Base-by-base conservation (phyloP, 129 eudicot genomes). In the Pseudognaphalium luteoalbum region DNA sequence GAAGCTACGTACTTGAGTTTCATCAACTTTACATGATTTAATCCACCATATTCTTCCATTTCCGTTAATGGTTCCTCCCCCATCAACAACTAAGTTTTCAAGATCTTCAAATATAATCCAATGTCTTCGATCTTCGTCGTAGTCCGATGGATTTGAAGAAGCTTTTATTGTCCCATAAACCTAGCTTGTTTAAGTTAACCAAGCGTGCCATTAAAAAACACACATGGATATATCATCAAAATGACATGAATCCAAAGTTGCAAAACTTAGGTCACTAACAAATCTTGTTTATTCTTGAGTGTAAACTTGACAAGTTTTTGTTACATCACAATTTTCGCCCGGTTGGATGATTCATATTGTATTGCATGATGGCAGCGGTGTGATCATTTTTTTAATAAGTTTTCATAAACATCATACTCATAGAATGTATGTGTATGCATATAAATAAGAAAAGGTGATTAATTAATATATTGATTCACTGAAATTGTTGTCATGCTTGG, bases 1-100 rank as follows among this genome's bases (percentile, higher is more conserved):
- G 39, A 8, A n/a, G 22, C 76, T 20, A 16, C 82, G 12, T 83
- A 95, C 99, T 75, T 41, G 76, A 35, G 70, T 81, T 76, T 80
- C 72, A 72, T 91, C 86, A 70, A 87, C 83, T 87, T 95, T 95
- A 86, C 99, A 95, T 57, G 97, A 91, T 5, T 80, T 87, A 47
- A 78, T 50, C 99, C 99, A 95, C 99, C 99, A 95, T 32, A 87
- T 82, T 52, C 78, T 72, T 16, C 99, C 99, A 76, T 87, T 87
- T 28, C 97, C 99, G 68, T 91, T 84, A 25, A 95, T 86, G 54
- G 86, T 89, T 81, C 99, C 99, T 60, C 96, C 96, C 6, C 99
- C 99, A 66, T 72, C 83, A 16, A 95, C 87, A 7, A 47, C 35
- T 19, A 91, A 79, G 47, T 83, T 58, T 47, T 68, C 72, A 20